Base-by-base conservation (phyloP, 805 yeast genomes). In the Torulaspora gathmanii region DNA sequence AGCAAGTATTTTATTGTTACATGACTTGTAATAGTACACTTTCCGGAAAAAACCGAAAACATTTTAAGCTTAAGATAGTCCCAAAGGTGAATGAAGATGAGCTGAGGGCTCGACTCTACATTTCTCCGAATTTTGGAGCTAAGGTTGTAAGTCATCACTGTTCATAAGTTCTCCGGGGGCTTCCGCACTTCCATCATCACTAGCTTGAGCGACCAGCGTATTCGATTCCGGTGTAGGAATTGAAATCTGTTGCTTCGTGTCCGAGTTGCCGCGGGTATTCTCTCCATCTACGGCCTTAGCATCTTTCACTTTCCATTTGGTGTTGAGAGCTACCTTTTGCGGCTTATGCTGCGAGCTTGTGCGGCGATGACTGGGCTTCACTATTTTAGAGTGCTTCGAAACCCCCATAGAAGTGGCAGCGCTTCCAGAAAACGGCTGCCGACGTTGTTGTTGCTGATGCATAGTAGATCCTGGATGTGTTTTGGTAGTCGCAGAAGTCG, bases 161-260 rank as follows among this genome's bases (percentile, higher is more conserved):
- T 26, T 29, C 13, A 37, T 22, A 29, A 20, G 40, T 3, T 40
- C 36, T 8, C 35, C 38, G 2, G 35, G 5, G n/a, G 35, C 30
- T n/a, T 19, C 41, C 4, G 27, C 36, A 15, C 25, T 26, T n/a
- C 22, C 41, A 16, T 35, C 38, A 17, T 20, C 30, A 11, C 15
- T 37, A 13, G 15, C 37, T 19, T 42, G 46, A n/a, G 40, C 40
- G 27, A 37, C 38, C 26, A 46, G 16, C 5, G 40, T 41, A 37
- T 50, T 50, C 7, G 54, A 50, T 26, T 50, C 54, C 9, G 57
- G 51, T 3, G 57, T 44, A 5, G 55, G 53, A 31, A 52, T 52
- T 20, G 53, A 51, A 27, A 49, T 42, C 17, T 33, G 37, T 31
- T 37, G 41, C 15, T 20, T 43, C 29, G 33, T 29, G 11, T 22